These are phyloP conservation scores for Sporopachydermia quercuum DNA, from an alignment of 805 yeast genomes.

Conservation along the genomic window DNA sequence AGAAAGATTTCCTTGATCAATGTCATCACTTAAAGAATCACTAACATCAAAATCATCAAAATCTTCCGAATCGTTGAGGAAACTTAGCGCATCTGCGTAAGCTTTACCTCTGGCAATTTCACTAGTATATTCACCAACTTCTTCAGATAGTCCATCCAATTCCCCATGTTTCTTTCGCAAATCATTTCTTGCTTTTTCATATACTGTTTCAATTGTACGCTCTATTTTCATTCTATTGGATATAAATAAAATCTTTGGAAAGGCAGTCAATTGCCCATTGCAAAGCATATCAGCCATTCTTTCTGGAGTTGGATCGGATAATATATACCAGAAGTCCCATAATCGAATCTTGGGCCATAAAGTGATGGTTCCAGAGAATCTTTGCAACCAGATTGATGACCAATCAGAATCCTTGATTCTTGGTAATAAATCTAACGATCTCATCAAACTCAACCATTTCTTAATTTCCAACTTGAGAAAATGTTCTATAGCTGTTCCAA, in stretches of 20 bases:
- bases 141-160: too few species aligned
- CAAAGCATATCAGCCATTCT: constrained; percentile 37
- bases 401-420: constrained; percentile 61
- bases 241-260: constrained; percentile 51
- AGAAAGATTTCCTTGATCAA: too few species aligned
- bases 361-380: constrained; percentile 62
- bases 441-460: constrained; percentile 62
- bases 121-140: too few species aligned
- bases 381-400: constrained; percentile 64
- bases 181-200: constrained; percentile 15
- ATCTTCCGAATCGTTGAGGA: too few species aligned
- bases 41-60: too few species aligned
- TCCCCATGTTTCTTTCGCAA: too few species aligned
- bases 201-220: constrained; percentile 41
- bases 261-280: constrained; percentile 52
- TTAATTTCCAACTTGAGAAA: constrained; percentile 55
- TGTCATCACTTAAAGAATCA: too few species aligned
- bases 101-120: too few species aligned
- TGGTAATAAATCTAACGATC: constrained; percentile 53
- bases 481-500: constrained; percentile 59
- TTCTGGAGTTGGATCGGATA: constrained; percentile 53
- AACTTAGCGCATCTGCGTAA: too few species aligned
- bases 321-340: constrained; percentile 44
- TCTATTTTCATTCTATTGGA: constrained; percentile 53
- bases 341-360: constrained; percentile 56